These are phyloP conservation scores for Peronospora destructor DNA, from an alignment of 352 stramenopile genomes.

Conservation along the genomic window DNA sequence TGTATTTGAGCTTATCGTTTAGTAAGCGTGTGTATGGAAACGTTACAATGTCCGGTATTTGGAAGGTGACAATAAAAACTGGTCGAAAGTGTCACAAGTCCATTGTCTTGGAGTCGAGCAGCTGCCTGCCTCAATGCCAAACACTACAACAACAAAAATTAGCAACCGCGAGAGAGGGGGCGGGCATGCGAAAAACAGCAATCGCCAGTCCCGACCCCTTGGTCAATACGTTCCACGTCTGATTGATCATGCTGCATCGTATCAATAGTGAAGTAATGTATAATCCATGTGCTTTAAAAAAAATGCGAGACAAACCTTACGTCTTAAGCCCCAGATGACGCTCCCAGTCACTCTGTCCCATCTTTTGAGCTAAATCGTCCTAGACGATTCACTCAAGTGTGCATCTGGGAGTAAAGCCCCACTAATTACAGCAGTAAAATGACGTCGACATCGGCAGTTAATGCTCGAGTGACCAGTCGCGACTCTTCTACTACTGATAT, in stretches of 20 bases:
- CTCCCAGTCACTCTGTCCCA: conserved; percentile 9
- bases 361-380: not conserved
- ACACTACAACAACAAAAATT: too few relatives aligned
- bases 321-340: not conserved
- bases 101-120: not conserved
- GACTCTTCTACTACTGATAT: not conserved
- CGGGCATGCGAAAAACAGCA: conserved; percentile 13
- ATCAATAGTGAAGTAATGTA: conserved; percentile 1
- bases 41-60: too few relatives aligned
- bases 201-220: conserved; percentile 4
- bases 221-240: conserved; percentile 1
- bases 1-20: too few relatives aligned
- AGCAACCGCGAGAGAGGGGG: not conserved
- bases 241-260: conserved; percentile 10
- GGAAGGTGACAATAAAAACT: not conserved
- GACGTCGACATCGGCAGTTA: not conserved
- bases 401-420: not conserved
- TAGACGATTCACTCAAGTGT: not conserved
- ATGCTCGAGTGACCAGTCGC: not conserved
- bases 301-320: conserved; percentile 20
- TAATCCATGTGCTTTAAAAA: conserved; percentile 8
- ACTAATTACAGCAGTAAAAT: not conserved
- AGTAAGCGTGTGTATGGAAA: too few relatives aligned
- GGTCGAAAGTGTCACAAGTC: not conserved
- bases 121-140: not conserved